Evolutionary conservation across 2,329 filamentous ascomycete species (phyloP), one percentile per base, ranked within the genome.

Genomic region (Orbilia quercus): DNA sequence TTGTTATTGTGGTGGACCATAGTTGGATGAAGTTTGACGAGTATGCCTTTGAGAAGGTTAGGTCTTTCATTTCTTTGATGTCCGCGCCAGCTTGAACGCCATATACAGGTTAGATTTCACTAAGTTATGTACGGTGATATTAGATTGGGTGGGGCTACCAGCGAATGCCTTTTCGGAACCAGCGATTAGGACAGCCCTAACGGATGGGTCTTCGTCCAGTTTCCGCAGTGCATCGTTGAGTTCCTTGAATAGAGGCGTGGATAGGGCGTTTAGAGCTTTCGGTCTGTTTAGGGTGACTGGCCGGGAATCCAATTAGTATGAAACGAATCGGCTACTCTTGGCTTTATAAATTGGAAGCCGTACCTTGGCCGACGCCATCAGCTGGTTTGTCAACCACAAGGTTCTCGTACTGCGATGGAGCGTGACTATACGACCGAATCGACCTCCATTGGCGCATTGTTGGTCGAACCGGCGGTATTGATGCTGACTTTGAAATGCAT

Each of bases 41-140:
- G 83, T 97, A 98, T 40, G 95, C 94, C 76, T 89, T 84, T 75
- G 91, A 87, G 82, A 99, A 99, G 63, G 89, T 93, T 40, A 97
- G 87, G 73, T 92, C 89, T 28, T 92, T 91, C 95, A 99, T 99
- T 82, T 99, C 95, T 82, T 98, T 98, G 84, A 99, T 99, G 82
- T 99, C 95, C 74, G 95, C 95, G 57, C 95, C 95, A 47, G 95
- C 94, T 80, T 78, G 59, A 38, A 47, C 2, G 11, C 12, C 18
- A 34, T 20, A 28, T 23, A 9, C 9, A 54, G 16, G 7, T 5
- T n/a, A 7, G 4, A 7, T 22, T 11, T 23, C 9, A 20, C 4
- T 47, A 7, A 23, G 14, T 7, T 16, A 45, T 14, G 55, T 38
- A 22, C 44, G 50, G 71, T 42, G 14, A 42, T 5, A 9, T n/a